Conservation (phyloP, 805 yeast species). For the Teunomyces panamensis region DNA sequence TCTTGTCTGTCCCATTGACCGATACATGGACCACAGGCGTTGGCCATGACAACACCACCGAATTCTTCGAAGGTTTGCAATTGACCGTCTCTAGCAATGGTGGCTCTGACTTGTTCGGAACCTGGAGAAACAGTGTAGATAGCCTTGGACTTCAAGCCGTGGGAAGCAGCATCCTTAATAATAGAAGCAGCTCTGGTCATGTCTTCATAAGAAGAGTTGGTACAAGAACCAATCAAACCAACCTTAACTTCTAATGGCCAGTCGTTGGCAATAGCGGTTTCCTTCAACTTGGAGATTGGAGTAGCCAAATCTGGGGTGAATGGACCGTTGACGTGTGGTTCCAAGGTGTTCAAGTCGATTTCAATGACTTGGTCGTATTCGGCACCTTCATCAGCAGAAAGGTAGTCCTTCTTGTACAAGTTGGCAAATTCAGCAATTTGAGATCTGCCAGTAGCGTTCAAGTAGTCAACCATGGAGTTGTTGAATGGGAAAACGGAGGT, state of each 20-base stretch:
- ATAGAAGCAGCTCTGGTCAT: slow-evolving; percentile 95
- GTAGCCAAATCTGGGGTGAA: slow-evolving; percentile 98
- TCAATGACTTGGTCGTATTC: slow-evolving; percentile 92
- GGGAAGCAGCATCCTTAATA: slow-evolving; percentile 80
- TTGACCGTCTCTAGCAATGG: slow-evolving; percentile 93
- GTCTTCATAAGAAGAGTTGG: slow-evolving; percentile 97
- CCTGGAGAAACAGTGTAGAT: slow-evolving; percentile 97
- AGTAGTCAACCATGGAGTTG: slow-evolving; percentile 72
- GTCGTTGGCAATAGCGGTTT: slow-evolving; percentile 62
- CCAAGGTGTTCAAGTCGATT: slow-evolving; percentile 79
- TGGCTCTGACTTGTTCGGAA: slow-evolving; percentile 96
- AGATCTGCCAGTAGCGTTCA: slow-evolving; percentile 79
- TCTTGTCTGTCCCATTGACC: slow-evolving; percentile 99
- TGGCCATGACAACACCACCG: slow-evolving; percentile 92
- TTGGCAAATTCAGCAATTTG: slow-evolving; percentile 81
- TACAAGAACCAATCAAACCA: slow-evolving; percentile 96
- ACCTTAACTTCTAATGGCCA: slow-evolving; percentile 90
- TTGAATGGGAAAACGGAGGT: slow-evolving; percentile 95
- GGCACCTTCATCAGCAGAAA: slow-evolving; percentile 83
- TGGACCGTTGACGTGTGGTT: slow-evolving; percentile 97
- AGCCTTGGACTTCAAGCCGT: slow-evolving; percentile 81
- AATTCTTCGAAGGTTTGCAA: slow-evolving; percentile 74
- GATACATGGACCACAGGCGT: slow-evolving; percentile 99
- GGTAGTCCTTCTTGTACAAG: slow-evolving; percentile 54
- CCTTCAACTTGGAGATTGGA: slow-evolving; percentile 78